Evolutionary conservation across 805 yeast genomes (phyloP), one percentile per base, ranked within the genome.

Genomic region (Yamadazyma takamatsuzukensis): DNA sequence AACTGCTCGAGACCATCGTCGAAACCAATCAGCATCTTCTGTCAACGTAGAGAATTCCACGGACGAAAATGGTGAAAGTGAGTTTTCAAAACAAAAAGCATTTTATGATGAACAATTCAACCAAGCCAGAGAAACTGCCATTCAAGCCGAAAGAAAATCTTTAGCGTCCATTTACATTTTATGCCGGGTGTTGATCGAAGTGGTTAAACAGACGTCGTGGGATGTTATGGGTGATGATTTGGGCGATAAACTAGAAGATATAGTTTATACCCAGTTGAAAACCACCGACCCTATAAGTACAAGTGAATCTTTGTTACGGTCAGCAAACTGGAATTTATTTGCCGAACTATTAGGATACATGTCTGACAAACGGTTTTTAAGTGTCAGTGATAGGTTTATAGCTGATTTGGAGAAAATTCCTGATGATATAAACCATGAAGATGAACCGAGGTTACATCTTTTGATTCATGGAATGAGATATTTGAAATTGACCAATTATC

Each of bases 401-500:
- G 94, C 95, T 0, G 97, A 90, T 48, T 60, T 93, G 33, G 98
- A 93, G 50, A 86, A 83, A 49, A 70, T 81, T 2, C 94, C 95
- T 0, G 11, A 44, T 2, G 39, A 41, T 8, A 43, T 68, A 4
- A 44, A 47, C 9, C 56, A 52, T 29, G 64, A 54, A 14, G 69
- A 59, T 12, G 74, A 68, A 37, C 78, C 88, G 2, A 70, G 76
- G 22, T 68, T 83, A 5, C 84, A 81, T 49, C 60, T 89, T 27
- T 61, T 93, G 29, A 83, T 94, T 19, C 82, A 85, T 48, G 97
- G 97, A 4, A 93, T 94, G 97, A 69, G 93, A 45, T 83, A 85
- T 48, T 59, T 93, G 32, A 77, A 76, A 40, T 63, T 93, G 30
- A 78, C 80, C 30, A 82, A 88, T 43, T 84, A 84, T 43, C 97